Conservation (phyloP, 768 basidiomycete genomes). For the Mycena leptocephala region DNA sequence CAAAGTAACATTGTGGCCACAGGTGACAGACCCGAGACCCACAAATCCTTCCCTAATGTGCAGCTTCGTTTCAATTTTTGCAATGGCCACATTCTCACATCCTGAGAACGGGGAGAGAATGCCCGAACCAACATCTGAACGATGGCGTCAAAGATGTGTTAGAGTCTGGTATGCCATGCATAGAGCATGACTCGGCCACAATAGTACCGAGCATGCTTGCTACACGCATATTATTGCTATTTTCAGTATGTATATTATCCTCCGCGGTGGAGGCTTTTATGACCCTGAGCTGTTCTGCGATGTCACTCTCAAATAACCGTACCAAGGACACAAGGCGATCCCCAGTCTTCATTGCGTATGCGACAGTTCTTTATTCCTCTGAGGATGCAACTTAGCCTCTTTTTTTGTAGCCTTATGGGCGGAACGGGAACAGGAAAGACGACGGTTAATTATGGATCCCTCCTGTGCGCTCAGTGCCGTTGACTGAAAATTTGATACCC, state of each 20-base stretch:
- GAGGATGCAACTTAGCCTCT: background rate
- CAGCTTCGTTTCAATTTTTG: no score
- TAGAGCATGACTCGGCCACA: background rate
- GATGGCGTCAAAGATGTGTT: no score
- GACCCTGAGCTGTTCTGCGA: background rate
- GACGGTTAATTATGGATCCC: background rate
- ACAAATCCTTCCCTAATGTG: no score
- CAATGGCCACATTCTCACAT: no score
- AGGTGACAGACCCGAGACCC: no score
- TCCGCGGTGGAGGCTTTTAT: background rate
- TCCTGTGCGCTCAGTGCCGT: background rate
- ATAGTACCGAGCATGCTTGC: background rate
- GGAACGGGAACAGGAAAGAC: slow-evolving; percentile 24
- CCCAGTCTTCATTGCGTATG: slow-evolving; percentile 5
- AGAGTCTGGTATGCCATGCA: background rate
- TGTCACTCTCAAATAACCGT: background rate
- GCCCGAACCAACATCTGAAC: background rate
- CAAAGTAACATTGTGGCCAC: no score
- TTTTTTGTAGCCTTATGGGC: slow-evolving; percentile 17
- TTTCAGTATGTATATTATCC: background rate
- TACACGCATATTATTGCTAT: background rate
- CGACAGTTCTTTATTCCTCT: background rate
- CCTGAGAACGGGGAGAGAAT: background rate
- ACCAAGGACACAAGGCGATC: background rate
- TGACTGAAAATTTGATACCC: background rate